Base-by-base conservation (phyloP, 495 filamentous ascomycete species). In the Trichocladium antarcticum region DNA sequence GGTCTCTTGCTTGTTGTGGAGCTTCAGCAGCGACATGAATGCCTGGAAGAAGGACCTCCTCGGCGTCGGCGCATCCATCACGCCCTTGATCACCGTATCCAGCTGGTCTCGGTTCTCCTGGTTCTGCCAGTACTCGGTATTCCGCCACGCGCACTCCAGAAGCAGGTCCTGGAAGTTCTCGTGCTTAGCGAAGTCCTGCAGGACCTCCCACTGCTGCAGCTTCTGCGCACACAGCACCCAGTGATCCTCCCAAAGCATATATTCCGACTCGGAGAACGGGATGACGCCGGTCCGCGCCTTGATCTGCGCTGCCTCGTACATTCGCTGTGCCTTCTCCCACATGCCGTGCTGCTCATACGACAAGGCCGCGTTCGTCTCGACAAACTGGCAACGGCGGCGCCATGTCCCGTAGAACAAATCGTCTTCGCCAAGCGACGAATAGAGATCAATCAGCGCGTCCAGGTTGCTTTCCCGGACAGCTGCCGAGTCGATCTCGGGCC, bases 161-260 rank as follows among this genome's bases (percentile, higher is more conserved):
- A 94, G 78, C n/a, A 99, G 79, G 58, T 99, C 93, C 61, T 96
- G 95, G 65, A 93, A 82, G 57, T 97, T 99, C 58, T 99, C 93
- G 50, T 97, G 90, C 65, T 97, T 97, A n/a, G 93, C 89, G 54
- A 95, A 97, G 53, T 99, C 93, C 45, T 82, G 84, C 22, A 99
- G 67, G 47, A 99, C 85, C 46, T 99, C 93, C 93, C 93, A 99
- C 55, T 97, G 93, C 61, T 99, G 93, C 32, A 99, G 76, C 70
- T 97, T 99, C 67, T 97, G 87, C 2, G 90, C 92, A 61, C 93
- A 97, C 35, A 93, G 75, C 29, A 97, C 78, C 93, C 93, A 99
- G 55, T 99, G 93, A 64, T 99, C 93, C 67, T 99, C 93, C 93
- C 93, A 99, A 1, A 99, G 75, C 78, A 92, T 94, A 61, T 99